Percentiles rank a stretch among this genome's conserved stretches.
phyloP scores from a whole-genome alignment of 1,284 basidiomycete genomes.

The Tylopilus sp. region DNA sequence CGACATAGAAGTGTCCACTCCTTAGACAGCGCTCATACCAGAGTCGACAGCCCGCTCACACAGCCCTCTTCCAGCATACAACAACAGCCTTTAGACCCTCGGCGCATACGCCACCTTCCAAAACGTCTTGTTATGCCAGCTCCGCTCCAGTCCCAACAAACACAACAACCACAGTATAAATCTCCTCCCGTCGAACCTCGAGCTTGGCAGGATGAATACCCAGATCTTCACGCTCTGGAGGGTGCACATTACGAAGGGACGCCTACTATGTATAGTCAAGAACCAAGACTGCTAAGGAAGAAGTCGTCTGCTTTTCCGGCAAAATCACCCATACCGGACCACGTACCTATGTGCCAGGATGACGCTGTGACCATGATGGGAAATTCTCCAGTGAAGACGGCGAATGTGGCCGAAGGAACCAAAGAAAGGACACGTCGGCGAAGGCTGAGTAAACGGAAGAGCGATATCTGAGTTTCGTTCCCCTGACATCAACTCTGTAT shows the following conservation, averaged over 20 bases:
- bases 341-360: slow-evolving; percentile 15
- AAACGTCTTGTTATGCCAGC: slow-evolving; percentile 65
- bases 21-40: slow-evolving; percentile 7
- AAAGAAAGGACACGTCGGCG: slow-evolving; percentile 30
- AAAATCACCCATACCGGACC: slow-evolving; percentile 25
- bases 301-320: slow-evolving; percentile 24
- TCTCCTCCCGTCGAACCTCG: slow-evolving; percentile 1
- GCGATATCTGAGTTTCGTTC: slow-evolving; percentile 23
- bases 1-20: slow-evolving; percentile 14
- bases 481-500: slow-evolving; percentile 6
- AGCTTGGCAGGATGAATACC: slow-evolving; percentile 6
- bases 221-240: slow-evolving; percentile 6
- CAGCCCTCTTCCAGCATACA: slow-evolving; percentile 13
- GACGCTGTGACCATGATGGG: slow-evolving; percentile 11
- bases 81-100: slow-evolving; percentile 19
- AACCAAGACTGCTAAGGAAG: slow-evolving; percentile 25
- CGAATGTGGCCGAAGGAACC: slow-evolving; percentile 16
- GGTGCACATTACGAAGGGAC: slow-evolving; percentile 4
- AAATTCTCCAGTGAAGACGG: slow-evolving; percentile 12
- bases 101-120: slow-evolving; percentile 46
- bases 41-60: not conserved
- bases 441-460: slow-evolving; percentile 34
- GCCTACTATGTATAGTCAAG: slow-evolving; percentile 9
- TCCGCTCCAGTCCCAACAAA: slow-evolving; percentile 42
- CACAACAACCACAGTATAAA: slow-evolving; percentile 6